phyloP scores from a whole-genome alignment of 352 stramenopile species.

The Elongisporangium undulatum region DNA sequence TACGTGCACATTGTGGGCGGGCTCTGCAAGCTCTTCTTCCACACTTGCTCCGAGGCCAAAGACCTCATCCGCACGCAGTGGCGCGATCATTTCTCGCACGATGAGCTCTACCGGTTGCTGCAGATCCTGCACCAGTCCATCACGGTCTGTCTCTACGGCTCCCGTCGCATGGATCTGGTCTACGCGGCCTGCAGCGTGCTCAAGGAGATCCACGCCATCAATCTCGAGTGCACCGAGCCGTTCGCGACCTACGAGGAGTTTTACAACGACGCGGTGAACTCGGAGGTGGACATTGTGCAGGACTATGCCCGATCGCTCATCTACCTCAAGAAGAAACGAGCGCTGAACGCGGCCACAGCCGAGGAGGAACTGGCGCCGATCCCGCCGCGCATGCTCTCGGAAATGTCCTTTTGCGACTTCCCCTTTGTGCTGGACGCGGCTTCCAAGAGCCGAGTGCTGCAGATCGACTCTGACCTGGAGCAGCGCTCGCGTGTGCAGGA shows the following conservation, averaged over 20 bases:
- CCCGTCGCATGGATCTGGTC: constrained; percentile 69
- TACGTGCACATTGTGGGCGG: constrained; percentile 69
- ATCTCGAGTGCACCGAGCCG: constrained; percentile 25
- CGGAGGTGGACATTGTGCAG: constrained; percentile 73
- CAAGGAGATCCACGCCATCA: constrained; percentile 65
- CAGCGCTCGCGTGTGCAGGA: constrained; percentile 56
- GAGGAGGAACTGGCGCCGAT: constrained; percentile 17
- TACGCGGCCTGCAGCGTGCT: constrained; percentile 67
- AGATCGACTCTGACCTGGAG: constrained; percentile 76
- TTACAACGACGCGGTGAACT: constrained; percentile 83
- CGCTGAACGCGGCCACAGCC: constrained; percentile 8
- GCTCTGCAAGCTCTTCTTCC: constrained; percentile 66
- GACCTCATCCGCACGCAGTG: constrained; percentile 48
- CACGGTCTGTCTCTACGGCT: constrained; percentile 68
- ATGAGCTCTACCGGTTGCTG: constrained; percentile 61
- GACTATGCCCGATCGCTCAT: constrained; percentile 73
- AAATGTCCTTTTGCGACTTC: constrained; percentile 82
- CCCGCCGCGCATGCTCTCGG: constrained; percentile 56
- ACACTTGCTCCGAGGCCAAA: constrained; percentile 45
- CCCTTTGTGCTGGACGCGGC: constrained; percentile 74
- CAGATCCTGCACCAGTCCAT: constrained; percentile 76
- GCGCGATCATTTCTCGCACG: constrained; percentile 39
- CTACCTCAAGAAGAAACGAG: constrained; percentile 58
- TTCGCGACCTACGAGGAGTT: constrained; percentile 73
- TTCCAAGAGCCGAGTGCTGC: constrained; percentile 72